These are phyloP conservation scores for Lagenidium giganteum DNA, from an alignment of 352 stramenopile genomes.

Conservation along the genomic window DNA sequence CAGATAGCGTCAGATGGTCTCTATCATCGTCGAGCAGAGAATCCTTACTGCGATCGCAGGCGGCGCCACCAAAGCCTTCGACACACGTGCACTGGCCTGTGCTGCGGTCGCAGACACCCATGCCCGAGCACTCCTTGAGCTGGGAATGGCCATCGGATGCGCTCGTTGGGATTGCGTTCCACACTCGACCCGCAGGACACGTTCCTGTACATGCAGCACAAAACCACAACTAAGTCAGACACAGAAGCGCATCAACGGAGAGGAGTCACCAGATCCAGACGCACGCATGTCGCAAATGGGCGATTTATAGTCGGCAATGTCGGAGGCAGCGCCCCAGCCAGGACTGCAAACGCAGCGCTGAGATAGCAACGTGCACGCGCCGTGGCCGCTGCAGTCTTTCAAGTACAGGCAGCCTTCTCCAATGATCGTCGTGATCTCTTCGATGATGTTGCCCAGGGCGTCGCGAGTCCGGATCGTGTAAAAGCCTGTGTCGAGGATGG, in stretches of 20 bases:
- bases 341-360: conserved; percentile 55
- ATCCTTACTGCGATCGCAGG: conserved; percentile 70
- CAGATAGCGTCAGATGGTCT: conserved; percentile 1
- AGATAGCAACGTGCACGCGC: conserved; percentile 64
- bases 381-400: conserved; percentile 84
- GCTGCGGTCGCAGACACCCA: conserved; percentile 75
- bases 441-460: conserved; percentile 31
- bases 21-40: too few relatives aligned
- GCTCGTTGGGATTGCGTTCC: conserved; percentile 40
- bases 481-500: conserved; percentile 27
- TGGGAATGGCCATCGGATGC: conserved; percentile 30
- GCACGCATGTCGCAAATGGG: conserved; percentile 76
- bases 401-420: conserved; percentile 58
- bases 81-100: conserved; percentile 80
- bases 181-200: conserved; percentile 46
- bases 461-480: conserved; percentile 55
- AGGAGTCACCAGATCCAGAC: conserved; percentile 2
- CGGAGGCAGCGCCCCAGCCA: conserved; percentile 52
- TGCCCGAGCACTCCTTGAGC: conserved; percentile 83
- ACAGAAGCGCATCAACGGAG: not conserved
- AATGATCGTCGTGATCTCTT: conserved; percentile 41
- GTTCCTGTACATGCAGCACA: conserved; percentile 26
- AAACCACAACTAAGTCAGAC: not conserved
- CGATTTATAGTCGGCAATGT: conserved; percentile 67
- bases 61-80: conserved; percentile 65